Evolutionary conservation across 768 basidiomycete genomes (phyloP), one percentile per base, ranked within the genome.

Genomic region (Hericium erinaceus): DNA sequence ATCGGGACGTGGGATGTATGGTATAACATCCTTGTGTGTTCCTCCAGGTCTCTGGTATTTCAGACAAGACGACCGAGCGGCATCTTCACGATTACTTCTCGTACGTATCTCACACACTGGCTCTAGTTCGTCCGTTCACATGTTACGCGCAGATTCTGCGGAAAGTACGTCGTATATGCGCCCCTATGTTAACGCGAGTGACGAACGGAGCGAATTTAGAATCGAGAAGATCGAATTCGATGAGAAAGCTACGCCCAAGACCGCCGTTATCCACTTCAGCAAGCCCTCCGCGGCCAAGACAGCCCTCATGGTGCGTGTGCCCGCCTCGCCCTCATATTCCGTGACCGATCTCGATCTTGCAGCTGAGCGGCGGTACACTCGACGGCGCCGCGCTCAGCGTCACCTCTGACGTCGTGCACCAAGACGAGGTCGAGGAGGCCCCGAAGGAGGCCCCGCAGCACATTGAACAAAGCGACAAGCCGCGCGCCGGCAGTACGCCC

Each of bases 381-480:
- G 89, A 91, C 61, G 88, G 87, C 22, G 69, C 79, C 5, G 77
- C 76, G 11, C 75, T 98, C 41, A 71, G 73, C 10, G 92, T 98
- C 55, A 80, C 83, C 8, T 88, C 89, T 15, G 85, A 90, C 15
- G 71, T 71, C 1, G 80, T 77, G 24, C 84, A 85, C 60, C 68
- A 74, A 15, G 83, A 84, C 54, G 79, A 83, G 18, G 74, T 76
- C 11, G 75, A 79, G 26, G 54, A 64, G 15, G 69, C 75, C 9
- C 68, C 73, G 8, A 69, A 37, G 49, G 22, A 73, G 7, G 69
- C 72, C 22, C 67, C 66, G 56, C 71, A 75, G 3, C 69, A 66
- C 51, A 76, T 89, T 65, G 83, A 88, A 15, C 94, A 97, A 73
- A 79, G 84, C 40, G 93, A 95, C 71, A 99, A 99, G 75, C 95